Conservation (phyloP, 1,284 basidiomycete genomes). For the Erythrobasidium hasegawianum region DNA sequence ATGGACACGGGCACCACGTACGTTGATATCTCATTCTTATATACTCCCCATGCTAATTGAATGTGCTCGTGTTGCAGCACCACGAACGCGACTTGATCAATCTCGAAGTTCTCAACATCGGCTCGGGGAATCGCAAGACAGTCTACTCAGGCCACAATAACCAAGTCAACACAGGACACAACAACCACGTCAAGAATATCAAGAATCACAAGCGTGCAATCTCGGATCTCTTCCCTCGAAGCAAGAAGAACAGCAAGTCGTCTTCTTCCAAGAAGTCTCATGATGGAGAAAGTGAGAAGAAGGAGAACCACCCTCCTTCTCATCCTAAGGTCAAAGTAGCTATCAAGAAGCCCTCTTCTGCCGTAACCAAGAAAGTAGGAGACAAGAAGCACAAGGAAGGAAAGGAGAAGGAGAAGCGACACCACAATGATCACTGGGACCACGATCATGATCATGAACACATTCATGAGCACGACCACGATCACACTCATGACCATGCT, state of each 20-base stretch:
- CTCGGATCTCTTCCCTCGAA: constrained; percentile 18
- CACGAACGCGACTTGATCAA: constrained; percentile 5
- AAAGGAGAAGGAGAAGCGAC: neutral
- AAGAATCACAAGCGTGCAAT: constrained; percentile 7
- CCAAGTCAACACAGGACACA: constrained; percentile 12
- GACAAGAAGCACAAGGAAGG: constrained; percentile 10
- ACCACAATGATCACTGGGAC: neutral
- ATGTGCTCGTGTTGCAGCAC: no score
- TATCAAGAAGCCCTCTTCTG: constrained; percentile 8
- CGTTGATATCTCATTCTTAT: neutral
- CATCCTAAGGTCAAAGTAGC: neutral
- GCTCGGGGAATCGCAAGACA: constrained; percentile 5
- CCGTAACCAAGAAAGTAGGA: neutral
- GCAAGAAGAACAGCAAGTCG: neutral
- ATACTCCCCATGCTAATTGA: no score
- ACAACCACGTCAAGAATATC: constrained; percentile 19
- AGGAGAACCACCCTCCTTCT: neutral
- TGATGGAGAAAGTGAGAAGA: neutral
- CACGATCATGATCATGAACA: neutral
- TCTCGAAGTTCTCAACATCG: constrained; percentile 13
- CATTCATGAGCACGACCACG: neutral
- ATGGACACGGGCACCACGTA: constrained; percentile 18
- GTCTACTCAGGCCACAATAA: constrained; percentile 8
- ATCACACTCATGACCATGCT: no score
- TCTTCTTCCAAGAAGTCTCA: neutral